Evolutionary conservation across 148 eudicot genomes (phyloP), one percentile per base, ranked within the genome.

Genomic region (Rhododendron molle): DNA sequence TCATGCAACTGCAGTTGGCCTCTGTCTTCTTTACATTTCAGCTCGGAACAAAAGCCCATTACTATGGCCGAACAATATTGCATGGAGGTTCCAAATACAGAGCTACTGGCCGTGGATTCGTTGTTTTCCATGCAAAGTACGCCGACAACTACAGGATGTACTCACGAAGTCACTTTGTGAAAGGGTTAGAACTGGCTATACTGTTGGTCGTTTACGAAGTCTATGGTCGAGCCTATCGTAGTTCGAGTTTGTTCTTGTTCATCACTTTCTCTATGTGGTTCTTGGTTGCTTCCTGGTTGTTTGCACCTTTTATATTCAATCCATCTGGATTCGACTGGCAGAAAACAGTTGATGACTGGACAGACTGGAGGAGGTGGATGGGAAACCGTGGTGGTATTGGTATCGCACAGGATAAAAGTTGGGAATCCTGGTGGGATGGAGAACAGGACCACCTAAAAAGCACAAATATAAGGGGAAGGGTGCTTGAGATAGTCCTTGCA

Each of bases 261-360:
- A 87, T 97, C 86, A 95, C 99, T 40, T 92, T 93, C 90, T 95
- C 98, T 52, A 97, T 97, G 95, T 97, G 99, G 99, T 97, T 97
- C 88, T 91, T 97, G 74, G 99, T 97, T 71, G 92, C 87, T 83
- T 97, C 98, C 28, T 97, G 99, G 99, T 85, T 97, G 89, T 95
- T 95, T 91, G 99, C 99, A 88, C 99, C 99, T 67, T 97, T 97
- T 83, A 86, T 97, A 58, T 97, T 97, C 91, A 97, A 97, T 86
- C 99, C 99, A 34, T 94, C 99, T 58, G 99, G 99, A 54, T 97
- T 97, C 71, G 99, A 97, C 88, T 97, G 99, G 99, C 99, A 94
- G 89, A 97, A 97, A 89, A 97, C 98, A 16, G 99, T 97, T 69
- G 99, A 97, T 88, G 99, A 97, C 86, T 97, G 99, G 99, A 90